phyloP scores from a whole-genome alignment of 768 basidiomycete genomes.

The Pleurotus pulmonarius region DNA sequence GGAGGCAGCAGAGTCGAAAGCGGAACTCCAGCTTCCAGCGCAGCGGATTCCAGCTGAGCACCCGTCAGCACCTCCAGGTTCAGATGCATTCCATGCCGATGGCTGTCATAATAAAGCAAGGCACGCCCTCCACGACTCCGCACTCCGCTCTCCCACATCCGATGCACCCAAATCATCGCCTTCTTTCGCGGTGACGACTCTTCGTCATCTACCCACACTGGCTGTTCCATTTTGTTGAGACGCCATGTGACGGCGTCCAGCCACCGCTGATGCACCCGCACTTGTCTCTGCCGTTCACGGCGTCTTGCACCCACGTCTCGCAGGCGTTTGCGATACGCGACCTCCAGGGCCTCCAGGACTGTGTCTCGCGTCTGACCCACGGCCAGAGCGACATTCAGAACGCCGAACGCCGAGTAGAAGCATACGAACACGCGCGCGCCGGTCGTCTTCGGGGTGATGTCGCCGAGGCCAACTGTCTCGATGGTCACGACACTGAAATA shows the following conservation, averaged over 20 bases:
- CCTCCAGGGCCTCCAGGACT: constrained; percentile 67
- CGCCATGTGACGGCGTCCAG: constrained; percentile 60
- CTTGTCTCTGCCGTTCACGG: constrained; percentile 35
- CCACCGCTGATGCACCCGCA: constrained; percentile 52
- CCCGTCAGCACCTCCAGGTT: constrained; percentile 59
- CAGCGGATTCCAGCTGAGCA: constrained; percentile 54
- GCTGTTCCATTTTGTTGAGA: constrained; percentile 43
- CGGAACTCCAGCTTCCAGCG: constrained; percentile 66
- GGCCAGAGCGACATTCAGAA: constrained; percentile 61
- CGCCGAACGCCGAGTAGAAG: constrained; percentile 54
- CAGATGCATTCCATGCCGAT: constrained; percentile 50
- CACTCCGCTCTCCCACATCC: constrained; percentile 7
- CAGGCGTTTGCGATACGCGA: constrained; percentile 57
- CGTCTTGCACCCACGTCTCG: constrained; percentile 41
- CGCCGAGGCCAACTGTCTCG: constrained; percentile 77
- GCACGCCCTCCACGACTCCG: constrained; percentile 7
- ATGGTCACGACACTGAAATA: constrained; percentile 76
- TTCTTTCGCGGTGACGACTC: background rate
- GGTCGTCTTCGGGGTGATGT: constrained; percentile 52
- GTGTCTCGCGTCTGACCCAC: constrained; percentile 67
- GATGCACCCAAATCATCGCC: background rate
- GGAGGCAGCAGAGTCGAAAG: constrained; percentile 46
- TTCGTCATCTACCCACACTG: constrained; percentile 50
- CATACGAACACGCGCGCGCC: constrained; percentile 57
- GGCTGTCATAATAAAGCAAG: constrained; percentile 14